Evolutionary conservation across 768 basidiomycete species (phyloP).

Genomic region (Candolleomyces aberdarensis): DNA sequence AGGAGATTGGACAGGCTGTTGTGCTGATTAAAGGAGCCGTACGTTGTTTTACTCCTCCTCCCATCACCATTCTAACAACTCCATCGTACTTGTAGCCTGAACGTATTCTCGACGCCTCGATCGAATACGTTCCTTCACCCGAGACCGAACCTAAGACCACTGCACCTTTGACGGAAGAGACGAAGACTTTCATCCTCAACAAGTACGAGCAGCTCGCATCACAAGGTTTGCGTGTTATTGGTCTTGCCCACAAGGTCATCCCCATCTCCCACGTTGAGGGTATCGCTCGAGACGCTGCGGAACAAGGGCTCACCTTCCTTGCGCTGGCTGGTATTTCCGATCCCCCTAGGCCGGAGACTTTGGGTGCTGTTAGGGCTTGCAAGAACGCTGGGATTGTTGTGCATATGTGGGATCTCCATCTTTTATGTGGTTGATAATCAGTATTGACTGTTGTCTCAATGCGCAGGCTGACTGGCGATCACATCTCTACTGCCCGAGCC

Average conservation of each 20-base stretch:
- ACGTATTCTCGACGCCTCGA: conserved; percentile 47
- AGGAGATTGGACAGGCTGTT: conserved; percentile 18
- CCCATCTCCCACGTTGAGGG: conserved; percentile 17
- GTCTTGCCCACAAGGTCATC: conserved; percentile 26
- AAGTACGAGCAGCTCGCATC: conserved; percentile 37
- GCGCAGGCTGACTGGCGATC: conserved; percentile 52
- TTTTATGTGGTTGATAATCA: background rate
- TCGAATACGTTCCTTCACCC: conserved; percentile 26
- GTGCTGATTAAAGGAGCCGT: conserved; percentile 37
- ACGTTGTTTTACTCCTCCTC: conserved; percentile 7
- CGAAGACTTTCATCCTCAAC: conserved; percentile 21
- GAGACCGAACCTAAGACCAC: conserved; percentile 16
- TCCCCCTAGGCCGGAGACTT: conserved; percentile 52
- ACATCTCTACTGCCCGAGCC: conserved; percentile 48
- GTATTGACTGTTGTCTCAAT: conserved; percentile 7
- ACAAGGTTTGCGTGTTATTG: conserved; percentile 41
- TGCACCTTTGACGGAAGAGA: conserved; percentile 26
- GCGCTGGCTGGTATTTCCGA: conserved; percentile 54
- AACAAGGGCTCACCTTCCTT: conserved; percentile 45
- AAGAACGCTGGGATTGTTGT: conserved; percentile 51
- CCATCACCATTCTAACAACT: background rate
- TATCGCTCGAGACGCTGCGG: conserved; percentile 40
- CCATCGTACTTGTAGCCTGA: conserved; percentile 28
- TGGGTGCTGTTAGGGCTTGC: conserved; percentile 48
- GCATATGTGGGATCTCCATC: conserved; percentile 28